A percentile compares a stretch with the other conserved stretches of the same genome.
These are phyloP conservation scores for Favolaschia claudopus DNA, from an alignment of 768 basidiomycete genomes.

Conservation along the genomic window DNA sequence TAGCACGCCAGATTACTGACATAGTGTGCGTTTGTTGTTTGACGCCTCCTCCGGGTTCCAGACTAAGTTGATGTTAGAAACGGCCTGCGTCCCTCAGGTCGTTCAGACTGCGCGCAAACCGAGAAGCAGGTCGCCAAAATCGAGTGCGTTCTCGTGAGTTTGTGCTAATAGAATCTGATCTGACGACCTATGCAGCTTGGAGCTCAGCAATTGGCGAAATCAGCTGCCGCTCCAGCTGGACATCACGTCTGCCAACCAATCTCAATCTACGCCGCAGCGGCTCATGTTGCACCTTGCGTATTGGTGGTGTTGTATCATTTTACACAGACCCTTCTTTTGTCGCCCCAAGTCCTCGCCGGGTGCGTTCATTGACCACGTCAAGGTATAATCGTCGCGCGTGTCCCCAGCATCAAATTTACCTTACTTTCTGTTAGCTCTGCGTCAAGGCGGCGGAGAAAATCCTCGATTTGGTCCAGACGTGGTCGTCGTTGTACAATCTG, in stretches of 20 bases:
- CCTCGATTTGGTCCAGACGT: conserved; percentile 40
- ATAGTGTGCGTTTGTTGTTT: conserved; percentile 39
- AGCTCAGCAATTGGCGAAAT: conserved; percentile 36
- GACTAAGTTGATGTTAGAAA: neutral
- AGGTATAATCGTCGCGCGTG: conserved; percentile 6
- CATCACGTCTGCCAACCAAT: conserved; percentile 34
- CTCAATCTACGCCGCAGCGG: conserved; percentile 35
- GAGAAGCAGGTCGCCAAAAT: conserved; percentile 28
- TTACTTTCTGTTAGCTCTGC: conserved; percentile 34
- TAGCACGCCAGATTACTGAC: conserved; percentile 42
- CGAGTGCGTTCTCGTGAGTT: conserved; percentile 19
- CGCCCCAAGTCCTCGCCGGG: conserved; percentile 7
- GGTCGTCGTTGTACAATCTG: conserved; percentile 43
- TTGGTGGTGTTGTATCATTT: conserved; percentile 46
- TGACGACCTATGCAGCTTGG: conserved; percentile 8
- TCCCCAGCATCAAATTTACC: neutral
- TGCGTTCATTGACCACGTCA: conserved; percentile 24
- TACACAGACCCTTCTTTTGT: conserved; percentile 43
- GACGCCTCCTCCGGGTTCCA: too few relatives aligned
- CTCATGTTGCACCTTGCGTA: conserved; percentile 45
- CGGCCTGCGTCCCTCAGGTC: neutral
- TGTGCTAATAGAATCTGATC: neutral
- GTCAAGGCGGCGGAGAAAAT: conserved; percentile 45
- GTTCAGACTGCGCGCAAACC: neutral
- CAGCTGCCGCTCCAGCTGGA: conserved; percentile 35